A percentile compares a stretch with the other conserved stretches of the same genome.
These are phyloP conservation scores for Emergomyces africanus DNA, from an alignment of 2,329 filamentous ascomycete genomes.

Conservation along the genomic window DNA sequence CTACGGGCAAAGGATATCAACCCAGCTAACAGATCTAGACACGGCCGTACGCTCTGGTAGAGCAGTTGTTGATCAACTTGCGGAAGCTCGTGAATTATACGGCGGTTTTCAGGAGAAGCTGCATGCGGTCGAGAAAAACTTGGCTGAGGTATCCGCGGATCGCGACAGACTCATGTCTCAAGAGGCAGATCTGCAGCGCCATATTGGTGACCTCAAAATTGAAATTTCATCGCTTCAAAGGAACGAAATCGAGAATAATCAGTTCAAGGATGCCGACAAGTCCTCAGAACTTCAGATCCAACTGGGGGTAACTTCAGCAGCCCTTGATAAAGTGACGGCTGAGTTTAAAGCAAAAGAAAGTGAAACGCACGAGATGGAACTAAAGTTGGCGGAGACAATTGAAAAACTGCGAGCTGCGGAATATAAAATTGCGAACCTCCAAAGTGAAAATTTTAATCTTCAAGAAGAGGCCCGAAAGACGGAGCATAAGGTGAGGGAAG, in stretches of 20 bases:
- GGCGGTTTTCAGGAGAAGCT: constrained; percentile 13
- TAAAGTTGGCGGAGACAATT: constrained; percentile 13
- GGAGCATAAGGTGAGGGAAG: constrained; percentile 19
- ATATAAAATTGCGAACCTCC: constrained; percentile 8
- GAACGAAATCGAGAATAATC: constrained; percentile 6
- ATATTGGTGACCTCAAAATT: constrained; percentile 15
- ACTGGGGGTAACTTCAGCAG: constrained; percentile 13
- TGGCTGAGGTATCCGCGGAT: constrained; percentile 8
- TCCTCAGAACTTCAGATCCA: constrained; percentile 16
- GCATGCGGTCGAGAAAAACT: constrained; percentile 9
- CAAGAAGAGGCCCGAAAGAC: constrained; percentile 12
- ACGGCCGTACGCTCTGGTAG: constrained; percentile 11
- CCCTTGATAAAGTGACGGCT: constrained; percentile 10
- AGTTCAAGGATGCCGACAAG: constrained; percentile 11
- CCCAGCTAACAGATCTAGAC: constrained; percentile 14
- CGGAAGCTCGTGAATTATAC: constrained; percentile 11
- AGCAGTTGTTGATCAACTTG: constrained; percentile 14
- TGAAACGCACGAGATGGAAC: constrained; percentile 11
- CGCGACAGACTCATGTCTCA: constrained; percentile 5
- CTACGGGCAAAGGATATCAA: constrained; percentile 9
- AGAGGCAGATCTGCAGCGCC: constrained; percentile 16
- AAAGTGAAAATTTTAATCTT: constrained; percentile 14
- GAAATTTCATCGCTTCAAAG: constrained; percentile 18
- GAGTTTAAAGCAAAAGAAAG: constrained; percentile 12
- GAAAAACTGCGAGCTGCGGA: constrained; percentile 12